Percentiles rank a stretch among this genome's conserved stretches.
phyloP scores from a whole-genome alignment of 108 stramenopile species.

The Cyclotella baltica region DNA sequence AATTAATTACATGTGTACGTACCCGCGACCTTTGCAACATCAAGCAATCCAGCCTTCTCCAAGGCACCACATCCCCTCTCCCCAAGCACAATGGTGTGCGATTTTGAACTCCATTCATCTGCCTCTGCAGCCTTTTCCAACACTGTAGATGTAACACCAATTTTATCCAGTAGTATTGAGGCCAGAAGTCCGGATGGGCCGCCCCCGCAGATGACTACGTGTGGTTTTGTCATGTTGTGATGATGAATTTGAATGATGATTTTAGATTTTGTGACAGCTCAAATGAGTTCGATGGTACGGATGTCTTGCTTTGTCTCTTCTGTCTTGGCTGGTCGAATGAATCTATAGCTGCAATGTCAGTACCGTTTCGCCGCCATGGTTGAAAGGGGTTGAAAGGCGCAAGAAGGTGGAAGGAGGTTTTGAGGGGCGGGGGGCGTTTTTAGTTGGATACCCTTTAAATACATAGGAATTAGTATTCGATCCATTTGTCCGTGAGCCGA shows the following conservation, averaged over 20 bases:
- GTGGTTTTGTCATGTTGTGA: background rate
- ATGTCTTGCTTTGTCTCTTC: no score
- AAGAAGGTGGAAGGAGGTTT: no score
- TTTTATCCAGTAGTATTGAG: slow-evolving; percentile 1
- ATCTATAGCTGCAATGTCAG: no score
- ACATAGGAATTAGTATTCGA: no score
- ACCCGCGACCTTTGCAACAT: background rate
- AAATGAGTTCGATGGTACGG: no score
- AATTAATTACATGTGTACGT: no score
- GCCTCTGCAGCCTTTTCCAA: background rate
- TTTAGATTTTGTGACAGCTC: background rate
- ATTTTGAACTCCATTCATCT: slow-evolving; percentile 9
- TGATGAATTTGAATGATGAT: background rate
- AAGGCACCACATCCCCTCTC: slow-evolving; percentile 8
- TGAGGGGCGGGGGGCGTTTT: no score
- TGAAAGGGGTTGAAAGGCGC: no score
- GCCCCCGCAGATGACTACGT: slow-evolving; percentile 16
- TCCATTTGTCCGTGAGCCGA: no score
- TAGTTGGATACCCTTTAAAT: no score
- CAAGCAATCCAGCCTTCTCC: slow-evolving; percentile 6
- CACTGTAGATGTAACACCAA: slow-evolving; percentile 3
- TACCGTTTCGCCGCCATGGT: no score
- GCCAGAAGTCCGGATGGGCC: slow-evolving; percentile 20
- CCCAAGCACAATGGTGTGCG: slow-evolving; percentile 5
- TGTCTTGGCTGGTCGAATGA: no score